These are phyloP conservation scores for Eremothecium cymbalariae DNA, from an alignment of 1,139 yeast genomes.

Conservation along the genomic window DNA sequence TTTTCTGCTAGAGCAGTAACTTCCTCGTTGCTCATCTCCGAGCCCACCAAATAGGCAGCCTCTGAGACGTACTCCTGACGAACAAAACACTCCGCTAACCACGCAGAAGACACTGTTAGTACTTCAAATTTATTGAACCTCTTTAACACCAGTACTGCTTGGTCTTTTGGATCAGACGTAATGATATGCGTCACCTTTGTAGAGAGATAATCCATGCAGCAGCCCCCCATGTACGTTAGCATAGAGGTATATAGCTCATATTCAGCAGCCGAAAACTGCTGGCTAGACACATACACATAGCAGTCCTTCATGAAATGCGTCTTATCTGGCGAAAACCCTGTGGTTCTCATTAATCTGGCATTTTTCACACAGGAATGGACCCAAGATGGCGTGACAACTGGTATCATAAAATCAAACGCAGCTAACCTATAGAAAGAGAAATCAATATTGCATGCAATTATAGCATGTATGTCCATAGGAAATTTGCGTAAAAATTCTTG, in stretches of 20 bases:
- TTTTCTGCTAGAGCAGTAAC: conserved; percentile 18
- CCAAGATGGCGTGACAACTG: conserved; percentile 65
- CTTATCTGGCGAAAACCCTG: conserved; percentile 56
- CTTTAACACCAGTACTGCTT: conserved; percentile 34
- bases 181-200: conserved; percentile 72
- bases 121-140: conserved; percentile 37
- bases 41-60: conserved; percentile 39
- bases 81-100: conserved; percentile 66
- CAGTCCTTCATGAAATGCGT: conserved; percentile 53
- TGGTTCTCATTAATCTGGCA: conserved; percentile 42
- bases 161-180: conserved; percentile 48
- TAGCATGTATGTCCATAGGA: conserved; percentile 36
- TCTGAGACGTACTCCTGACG: conserved; percentile 46
- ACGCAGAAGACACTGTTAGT: conserved; percentile 62
- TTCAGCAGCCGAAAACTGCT: conserved; percentile 55
- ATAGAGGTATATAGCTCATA: conserved; percentile 51
- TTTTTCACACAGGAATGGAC: conserved; percentile 42
- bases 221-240: conserved; percentile 66
- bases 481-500: conserved; percentile 11
- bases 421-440: conserved; percentile 47
- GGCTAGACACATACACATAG: conserved; percentile 52
- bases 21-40: conserved; percentile 12
- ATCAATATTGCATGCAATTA: conserved; percentile 46
- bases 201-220: conserved; percentile 53
- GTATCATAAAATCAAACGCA: conserved; percentile 50